Percentiles rank a stretch among this genome's conserved stretches.
These are phyloP conservation scores for Thalassiosira hispida DNA, from an alignment of 352 stramenopile species.

Conservation along the genomic window DNA sequence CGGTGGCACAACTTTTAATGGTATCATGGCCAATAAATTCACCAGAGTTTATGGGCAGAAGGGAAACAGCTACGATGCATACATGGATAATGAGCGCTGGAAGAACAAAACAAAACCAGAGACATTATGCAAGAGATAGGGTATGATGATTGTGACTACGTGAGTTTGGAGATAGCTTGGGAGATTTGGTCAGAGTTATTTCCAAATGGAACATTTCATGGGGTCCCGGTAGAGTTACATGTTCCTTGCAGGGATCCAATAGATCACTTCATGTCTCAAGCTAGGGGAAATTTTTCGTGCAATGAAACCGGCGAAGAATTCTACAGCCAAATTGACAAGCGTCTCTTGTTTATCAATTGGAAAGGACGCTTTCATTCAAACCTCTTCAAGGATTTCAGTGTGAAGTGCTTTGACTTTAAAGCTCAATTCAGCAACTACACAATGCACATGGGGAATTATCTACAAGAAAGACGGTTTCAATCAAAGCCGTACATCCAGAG, in stretches of 20 bases:
- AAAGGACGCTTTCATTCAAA: conserved; percentile 13
- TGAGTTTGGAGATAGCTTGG: conserved; percentile 34
- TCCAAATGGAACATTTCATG: conserved; percentile 4
- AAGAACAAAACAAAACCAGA: neutral
- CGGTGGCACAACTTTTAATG: conserved; percentile 39
- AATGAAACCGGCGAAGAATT: conserved; percentile 13
- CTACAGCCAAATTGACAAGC: neutral
- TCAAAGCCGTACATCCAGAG: conserved; percentile 12
- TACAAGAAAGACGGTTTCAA: conserved; percentile 33
- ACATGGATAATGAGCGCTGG: conserved; percentile 19
- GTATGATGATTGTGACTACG: conserved; percentile 66
- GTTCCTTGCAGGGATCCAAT: conserved; percentile 57
- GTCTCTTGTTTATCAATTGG: conserved; percentile 7
- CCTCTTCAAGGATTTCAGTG: conserved; percentile 16
- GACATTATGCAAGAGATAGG: conserved; percentile 49
- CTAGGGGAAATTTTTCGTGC: conserved; percentile 34
- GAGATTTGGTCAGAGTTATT: conserved; percentile 14
- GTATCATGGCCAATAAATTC: conserved; percentile 48
- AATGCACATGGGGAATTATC: conserved; percentile 35
- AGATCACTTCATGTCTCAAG: conserved; percentile 51
- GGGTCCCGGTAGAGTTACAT: conserved; percentile 51
- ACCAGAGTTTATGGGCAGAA: conserved; percentile 51
- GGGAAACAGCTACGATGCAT: conserved; percentile 41
- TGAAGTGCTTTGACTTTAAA: conserved; percentile 59
- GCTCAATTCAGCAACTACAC: conserved; percentile 40